These are phyloP conservation scores for Elymus sibiricus DNA, from an alignment of 176 grass and related monocot genomes.

Conservation along the genomic window DNA sequence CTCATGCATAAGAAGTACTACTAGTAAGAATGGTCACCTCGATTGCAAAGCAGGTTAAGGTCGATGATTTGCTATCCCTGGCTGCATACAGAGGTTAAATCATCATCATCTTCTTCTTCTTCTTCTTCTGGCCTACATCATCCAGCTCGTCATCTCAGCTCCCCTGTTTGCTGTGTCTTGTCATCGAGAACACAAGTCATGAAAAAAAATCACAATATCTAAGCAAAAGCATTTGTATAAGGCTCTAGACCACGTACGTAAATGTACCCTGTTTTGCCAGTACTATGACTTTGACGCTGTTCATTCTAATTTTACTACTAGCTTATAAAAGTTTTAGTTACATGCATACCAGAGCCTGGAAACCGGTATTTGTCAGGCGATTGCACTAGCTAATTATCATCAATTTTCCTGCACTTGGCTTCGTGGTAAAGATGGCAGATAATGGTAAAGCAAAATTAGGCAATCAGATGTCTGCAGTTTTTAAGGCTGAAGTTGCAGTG, in stretches of 20 bases:
- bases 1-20: too few relatives aligned
- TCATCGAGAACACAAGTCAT: neutral
- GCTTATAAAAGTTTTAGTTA: too few relatives aligned
- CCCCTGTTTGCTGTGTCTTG: neutral
- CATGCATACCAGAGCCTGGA: neutral
- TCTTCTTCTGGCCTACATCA: too few relatives aligned
- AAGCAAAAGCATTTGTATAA: neutral
- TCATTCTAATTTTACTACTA: neutral
- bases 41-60: too few relatives aligned
- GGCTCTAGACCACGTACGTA: neutral
- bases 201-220: neutral
- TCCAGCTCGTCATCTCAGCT: neutral
- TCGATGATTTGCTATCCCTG: too few relatives aligned
- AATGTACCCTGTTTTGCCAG: neutral
- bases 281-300: too few relatives aligned
- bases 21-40: too few relatives aligned
- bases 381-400: slow-evolving; percentile 21
- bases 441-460: slow-evolving; percentile 39
- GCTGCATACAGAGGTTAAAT: too few relatives aligned
- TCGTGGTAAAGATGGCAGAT: slow-evolving; percentile 45
- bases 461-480: slow-evolving; percentile 58
- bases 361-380: neutral
- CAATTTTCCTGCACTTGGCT: slow-evolving; percentile 15
- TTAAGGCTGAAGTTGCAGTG: slow-evolving; percentile 54
- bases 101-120: too few relatives aligned